Evolutionary conservation across 371 early-diverging fungal species (phyloP).

Genomic region (Encephalitozoon hellem): DNA sequence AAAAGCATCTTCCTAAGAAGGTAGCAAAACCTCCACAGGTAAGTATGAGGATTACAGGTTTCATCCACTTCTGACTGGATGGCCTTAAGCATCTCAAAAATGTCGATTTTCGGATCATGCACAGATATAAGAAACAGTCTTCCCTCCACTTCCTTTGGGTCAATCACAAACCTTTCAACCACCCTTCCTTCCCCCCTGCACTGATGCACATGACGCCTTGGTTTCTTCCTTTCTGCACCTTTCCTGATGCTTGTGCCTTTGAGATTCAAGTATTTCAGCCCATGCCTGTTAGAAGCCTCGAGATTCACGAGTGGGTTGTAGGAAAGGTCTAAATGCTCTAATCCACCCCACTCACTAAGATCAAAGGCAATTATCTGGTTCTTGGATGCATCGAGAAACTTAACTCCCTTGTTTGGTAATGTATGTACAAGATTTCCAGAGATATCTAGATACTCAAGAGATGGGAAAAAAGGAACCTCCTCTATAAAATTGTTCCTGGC

Average conservation of each 20-base stretch:
- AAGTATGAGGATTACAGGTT: not conserved
- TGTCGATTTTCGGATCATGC: not conserved
- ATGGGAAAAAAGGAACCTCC: not conserved
- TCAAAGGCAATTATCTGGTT: not conserved
- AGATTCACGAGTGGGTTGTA: not conserved
- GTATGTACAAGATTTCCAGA: not conserved
- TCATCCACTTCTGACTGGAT: not conserved
- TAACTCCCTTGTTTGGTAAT: not conserved
- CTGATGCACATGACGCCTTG: not conserved
- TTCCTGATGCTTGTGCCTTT: not conserved
- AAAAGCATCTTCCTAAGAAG: not conserved
- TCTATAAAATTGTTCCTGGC: conserved; percentile 1
- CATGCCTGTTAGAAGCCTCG: not conserved
- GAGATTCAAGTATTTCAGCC: not conserved
- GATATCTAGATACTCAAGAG: not conserved
- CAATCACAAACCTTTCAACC: not conserved
- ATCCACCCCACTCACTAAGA: not conserved
- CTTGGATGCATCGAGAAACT: not conserved
- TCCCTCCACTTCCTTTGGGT: not conserved
- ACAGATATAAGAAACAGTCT: not conserved
- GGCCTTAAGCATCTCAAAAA: not conserved
- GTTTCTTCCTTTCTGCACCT: not conserved
- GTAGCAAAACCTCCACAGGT: not conserved
- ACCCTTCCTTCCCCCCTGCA: not conserved
- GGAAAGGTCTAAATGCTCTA: not conserved